phyloP scores from a whole-genome alignment of 2,329 filamentous ascomycete genomes.

The Beauveria medogensis region DNA sequence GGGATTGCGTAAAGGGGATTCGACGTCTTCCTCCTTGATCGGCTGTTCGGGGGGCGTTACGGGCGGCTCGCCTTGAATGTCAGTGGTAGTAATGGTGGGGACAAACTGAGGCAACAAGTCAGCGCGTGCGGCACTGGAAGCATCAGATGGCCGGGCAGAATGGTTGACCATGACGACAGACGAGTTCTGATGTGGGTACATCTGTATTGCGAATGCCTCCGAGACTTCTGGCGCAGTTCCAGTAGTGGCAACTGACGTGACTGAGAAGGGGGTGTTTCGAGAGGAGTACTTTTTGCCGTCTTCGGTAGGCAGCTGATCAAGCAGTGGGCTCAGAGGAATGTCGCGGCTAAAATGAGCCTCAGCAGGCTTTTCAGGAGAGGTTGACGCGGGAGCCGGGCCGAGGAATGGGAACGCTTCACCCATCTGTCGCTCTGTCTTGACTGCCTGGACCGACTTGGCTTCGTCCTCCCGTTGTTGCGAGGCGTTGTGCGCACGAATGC shows the following conservation, averaged over 20 bases:
- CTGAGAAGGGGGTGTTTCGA: conserved; percentile 55
- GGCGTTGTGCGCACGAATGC: conserved; percentile 46
- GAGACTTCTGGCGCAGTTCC: conserved; percentile 55
- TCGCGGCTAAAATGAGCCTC: conserved; percentile 14
- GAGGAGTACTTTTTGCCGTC: conserved; percentile 47
- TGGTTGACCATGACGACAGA: conserved; percentile 55
- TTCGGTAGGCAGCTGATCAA: conserved; percentile 40
- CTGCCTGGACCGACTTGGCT: conserved; percentile 17
- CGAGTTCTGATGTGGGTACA: conserved; percentile 57
- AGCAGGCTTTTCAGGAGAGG: neutral
- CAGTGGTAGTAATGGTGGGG: conserved; percentile 31
- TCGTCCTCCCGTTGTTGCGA: conserved; percentile 19
- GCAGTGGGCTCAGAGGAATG: conserved; percentile 19
- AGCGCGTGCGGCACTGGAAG: conserved; percentile 25
- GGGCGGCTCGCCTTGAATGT: conserved; percentile 31
- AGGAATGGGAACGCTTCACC: neutral
- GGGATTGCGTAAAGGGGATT: conserved; percentile 56
- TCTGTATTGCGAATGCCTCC: conserved; percentile 53
- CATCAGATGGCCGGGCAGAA: conserved; percentile 41
- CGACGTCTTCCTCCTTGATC: conserved; percentile 44
- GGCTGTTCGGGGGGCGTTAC: conserved; percentile 45
- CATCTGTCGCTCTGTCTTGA: conserved; percentile 16
- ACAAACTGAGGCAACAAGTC: conserved; percentile 19
- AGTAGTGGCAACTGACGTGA: conserved; percentile 52
- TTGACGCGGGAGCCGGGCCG: neutral